Percentiles rank a stretch among this genome's conserved stretches.
These are phyloP conservation scores for Orbilia ellipsospora DNA, from an alignment of 2,329 filamentous ascomycete species.

Conservation along the genomic window DNA sequence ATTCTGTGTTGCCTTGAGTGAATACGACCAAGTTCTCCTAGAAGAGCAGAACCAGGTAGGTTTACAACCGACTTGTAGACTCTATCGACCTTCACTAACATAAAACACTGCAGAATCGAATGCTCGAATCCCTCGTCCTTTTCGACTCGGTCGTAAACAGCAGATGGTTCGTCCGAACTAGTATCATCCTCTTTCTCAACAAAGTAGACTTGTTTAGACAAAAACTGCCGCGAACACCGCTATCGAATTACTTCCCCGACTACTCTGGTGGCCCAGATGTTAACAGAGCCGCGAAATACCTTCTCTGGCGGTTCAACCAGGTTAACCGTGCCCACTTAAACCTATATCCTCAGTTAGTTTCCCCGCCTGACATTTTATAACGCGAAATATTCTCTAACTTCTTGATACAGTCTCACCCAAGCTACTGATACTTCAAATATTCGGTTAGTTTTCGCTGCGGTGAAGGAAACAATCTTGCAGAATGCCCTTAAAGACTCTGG, in stretches of 20 bases:
- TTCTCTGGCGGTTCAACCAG: slow-evolving; percentile 98
- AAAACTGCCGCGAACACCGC: slow-evolving; percentile 86
- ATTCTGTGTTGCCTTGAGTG: slow-evolving; percentile 96
- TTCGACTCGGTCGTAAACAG: slow-evolving; percentile 99
- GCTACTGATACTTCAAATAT: slow-evolving; percentile 99
- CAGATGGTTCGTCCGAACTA: slow-evolving; percentile 98
- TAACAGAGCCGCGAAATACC: slow-evolving; percentile 96
- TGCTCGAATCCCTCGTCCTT: slow-evolving; percentile 97
- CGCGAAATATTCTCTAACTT: slow-evolving; percentile 25
- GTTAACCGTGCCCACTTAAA: slow-evolving; percentile 96
- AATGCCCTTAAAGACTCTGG: slow-evolving; percentile 98
- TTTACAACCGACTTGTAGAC: slow-evolving; percentile 24
- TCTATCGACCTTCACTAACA: slow-evolving; percentile 7
- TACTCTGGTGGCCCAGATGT: slow-evolving; percentile 98
- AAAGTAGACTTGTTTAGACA: slow-evolving; percentile 98
- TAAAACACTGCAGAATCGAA: slow-evolving; percentile 75
- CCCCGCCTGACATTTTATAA: slow-evolving; percentile 54
- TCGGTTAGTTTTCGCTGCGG: slow-evolving; percentile 94
- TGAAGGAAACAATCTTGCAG: slow-evolving; percentile 98
- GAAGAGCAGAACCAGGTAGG: slow-evolving; percentile 96
- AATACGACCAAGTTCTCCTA: slow-evolving; percentile 96
- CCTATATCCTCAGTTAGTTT: slow-evolving; percentile 91
- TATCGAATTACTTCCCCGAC: slow-evolving; percentile 96
- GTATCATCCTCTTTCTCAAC: slow-evolving; percentile 98
- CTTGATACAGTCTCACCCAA: slow-evolving; percentile 82